Conservation (phyloP, 768 basidiomycete genomes). For the Aureoboletus auriporus region DNA sequence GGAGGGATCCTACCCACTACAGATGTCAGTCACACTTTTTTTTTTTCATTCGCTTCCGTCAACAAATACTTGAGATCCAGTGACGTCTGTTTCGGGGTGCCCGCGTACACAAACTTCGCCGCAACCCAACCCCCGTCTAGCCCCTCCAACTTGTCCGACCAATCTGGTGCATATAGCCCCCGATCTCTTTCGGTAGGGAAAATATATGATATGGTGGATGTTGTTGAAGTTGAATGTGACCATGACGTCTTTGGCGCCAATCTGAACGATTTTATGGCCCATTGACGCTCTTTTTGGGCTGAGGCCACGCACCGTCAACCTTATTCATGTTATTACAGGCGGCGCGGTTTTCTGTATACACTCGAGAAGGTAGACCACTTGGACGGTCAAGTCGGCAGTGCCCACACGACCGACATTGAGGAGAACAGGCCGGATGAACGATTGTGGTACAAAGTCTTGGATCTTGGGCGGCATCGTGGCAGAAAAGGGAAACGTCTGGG, state of each 20-base stretch:
- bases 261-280: slow-evolving; percentile 98
- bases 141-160: slow-evolving; percentile 97
- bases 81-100: slow-evolving; percentile 92
- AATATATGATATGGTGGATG: slow-evolving; percentile 99
- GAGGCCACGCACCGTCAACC: slow-evolving; percentile 73
- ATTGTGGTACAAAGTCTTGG: slow-evolving; percentile 97
- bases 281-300: slow-evolving; percentile 99
- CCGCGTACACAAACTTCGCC: slow-evolving; percentile 98
- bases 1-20: slow-evolving; percentile 71
- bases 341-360: slow-evolving; percentile 98
- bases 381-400: slow-evolving; percentile 95
- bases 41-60: slow-evolving; percentile 90
- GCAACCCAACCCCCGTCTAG: slow-evolving; percentile 87
- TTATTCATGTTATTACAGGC: slow-evolving; percentile 99
- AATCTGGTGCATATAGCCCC: slow-evolving; percentile 99
- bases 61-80: slow-evolving; percentile 95
- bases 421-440: slow-evolving; percentile 88
- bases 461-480: slow-evolving; percentile 99
- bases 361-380: slow-evolving; percentile 99
- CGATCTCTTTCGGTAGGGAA: slow-evolving; percentile 99
- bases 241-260: slow-evolving; percentile 98
- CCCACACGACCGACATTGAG: slow-evolving; percentile 98
- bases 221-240: slow-evolving; percentile 99
- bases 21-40: slow-evolving; percentile 34
- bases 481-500: slow-evolving; percentile 95